Evolutionary conservation across 73 alveolate genomes (phyloP).

Genomic region (Symbiodinium pilosum): DNA sequence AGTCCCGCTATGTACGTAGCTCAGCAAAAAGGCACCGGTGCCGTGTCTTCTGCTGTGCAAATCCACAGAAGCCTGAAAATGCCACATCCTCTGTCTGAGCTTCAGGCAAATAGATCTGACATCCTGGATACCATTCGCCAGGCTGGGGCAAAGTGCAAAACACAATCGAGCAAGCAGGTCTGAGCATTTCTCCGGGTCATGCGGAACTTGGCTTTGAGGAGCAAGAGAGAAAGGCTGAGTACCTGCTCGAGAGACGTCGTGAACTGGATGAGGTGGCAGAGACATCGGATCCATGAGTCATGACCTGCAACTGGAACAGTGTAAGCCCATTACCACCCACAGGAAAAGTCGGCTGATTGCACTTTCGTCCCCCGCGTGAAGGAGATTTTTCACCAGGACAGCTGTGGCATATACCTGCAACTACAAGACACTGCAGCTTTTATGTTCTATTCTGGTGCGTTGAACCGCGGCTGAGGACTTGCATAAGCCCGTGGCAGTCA

Average conservation of each 20-base stretch:
- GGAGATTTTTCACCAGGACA: slow-evolving; percentile 42
- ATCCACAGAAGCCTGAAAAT: not conserved
- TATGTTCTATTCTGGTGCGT: too few relatives aligned
- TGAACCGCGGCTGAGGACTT: not conserved
- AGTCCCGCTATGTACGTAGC: slow-evolving; percentile 30
- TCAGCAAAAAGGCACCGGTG: too few relatives aligned
- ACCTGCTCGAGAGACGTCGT: slow-evolving; percentile 64
- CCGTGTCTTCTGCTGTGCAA: too few relatives aligned
- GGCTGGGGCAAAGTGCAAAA: not conserved
- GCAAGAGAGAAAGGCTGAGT: slow-evolving; percentile 80
- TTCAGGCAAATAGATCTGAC: slow-evolving; percentile 18
- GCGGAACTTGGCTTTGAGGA: not conserved
- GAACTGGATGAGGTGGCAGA: slow-evolving; percentile 31
- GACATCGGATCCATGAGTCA: not conserved
- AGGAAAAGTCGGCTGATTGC: slow-evolving; percentile 36
- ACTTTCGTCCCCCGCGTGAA: slow-evolving; percentile 50
- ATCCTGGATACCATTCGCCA: slow-evolving; percentile 54
- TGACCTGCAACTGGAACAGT: not conserved
- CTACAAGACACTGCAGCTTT: too few relatives aligned
- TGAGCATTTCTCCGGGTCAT: not conserved
- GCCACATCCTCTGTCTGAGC: not conserved
- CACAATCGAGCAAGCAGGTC: not conserved
- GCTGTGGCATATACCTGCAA: too few relatives aligned
- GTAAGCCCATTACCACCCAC: not conserved
- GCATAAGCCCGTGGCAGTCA: slow-evolving; percentile 69